Conservation (phyloP, 208 protist species). For the Trypanosoma vivax region DNA sequence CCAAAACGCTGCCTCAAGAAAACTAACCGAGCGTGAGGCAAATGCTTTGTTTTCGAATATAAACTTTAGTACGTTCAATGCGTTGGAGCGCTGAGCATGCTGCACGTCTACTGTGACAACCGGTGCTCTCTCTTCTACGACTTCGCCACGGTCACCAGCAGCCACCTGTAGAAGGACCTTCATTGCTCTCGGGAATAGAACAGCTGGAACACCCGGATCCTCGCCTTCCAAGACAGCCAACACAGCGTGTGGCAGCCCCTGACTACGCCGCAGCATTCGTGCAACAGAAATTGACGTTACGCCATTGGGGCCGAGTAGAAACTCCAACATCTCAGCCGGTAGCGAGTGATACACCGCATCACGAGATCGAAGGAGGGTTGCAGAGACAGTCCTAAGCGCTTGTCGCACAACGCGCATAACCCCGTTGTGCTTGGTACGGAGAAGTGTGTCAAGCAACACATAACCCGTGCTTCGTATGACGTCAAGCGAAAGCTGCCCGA, state of each 20-base stretch:
- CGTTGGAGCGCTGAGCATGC: slow-evolving; percentile 78
- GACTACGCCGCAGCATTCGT: slow-evolving; percentile 85
- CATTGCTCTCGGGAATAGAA: slow-evolving; percentile 74
- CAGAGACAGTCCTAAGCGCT: slow-evolving; percentile 43
- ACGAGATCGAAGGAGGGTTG: slow-evolving; percentile 60
- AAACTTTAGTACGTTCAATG: slow-evolving; percentile 90
- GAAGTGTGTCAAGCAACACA: slow-evolving; percentile 60
- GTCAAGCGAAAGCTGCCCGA: slow-evolving; percentile 33
- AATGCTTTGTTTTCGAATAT: slow-evolving; percentile 86
- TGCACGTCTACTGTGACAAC: slow-evolving; percentile 14
- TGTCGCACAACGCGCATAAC: slow-evolving; percentile 78
- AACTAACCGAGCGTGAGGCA: slow-evolving; percentile 45
- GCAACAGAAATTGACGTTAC: slow-evolving; percentile 61
- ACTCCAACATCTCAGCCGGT: slow-evolving; percentile 54
- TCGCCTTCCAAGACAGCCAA: slow-evolving; percentile 80
- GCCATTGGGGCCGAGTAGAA: slow-evolving; percentile 66
- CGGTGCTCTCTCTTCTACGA: neutral
- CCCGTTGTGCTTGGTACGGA: slow-evolving; percentile 88
- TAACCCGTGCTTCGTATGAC: slow-evolving; percentile 38
- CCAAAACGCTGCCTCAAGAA: slow-evolving; percentile 77
- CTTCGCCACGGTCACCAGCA: neutral
- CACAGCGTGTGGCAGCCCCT: slow-evolving; percentile 82
- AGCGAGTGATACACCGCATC: slow-evolving; percentile 38
- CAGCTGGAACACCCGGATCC: slow-evolving; percentile 50
- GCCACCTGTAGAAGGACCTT: slow-evolving; percentile 42